Evolutionary conservation across 345 rosid genomes (phyloP).

Genomic region (Rubroshorea leprosula): DNA sequence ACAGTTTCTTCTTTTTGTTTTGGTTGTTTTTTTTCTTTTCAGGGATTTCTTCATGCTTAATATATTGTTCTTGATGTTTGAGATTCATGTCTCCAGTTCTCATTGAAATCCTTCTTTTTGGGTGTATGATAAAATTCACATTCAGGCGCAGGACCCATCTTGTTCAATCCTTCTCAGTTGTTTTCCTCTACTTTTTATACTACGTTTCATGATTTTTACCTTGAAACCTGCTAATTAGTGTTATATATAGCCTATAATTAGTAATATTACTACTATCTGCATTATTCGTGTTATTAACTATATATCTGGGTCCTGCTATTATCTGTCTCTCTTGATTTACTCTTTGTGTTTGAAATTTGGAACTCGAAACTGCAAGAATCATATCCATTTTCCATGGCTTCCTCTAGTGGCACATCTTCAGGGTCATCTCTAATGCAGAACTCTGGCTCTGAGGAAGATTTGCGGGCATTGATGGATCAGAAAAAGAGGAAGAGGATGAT

Average conservation of each 20-base stretch:
- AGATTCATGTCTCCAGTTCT: slow-evolving; percentile 97
- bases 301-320: slow-evolving; percentile 33
- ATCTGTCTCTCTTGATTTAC: slow-evolving; percentile 11
- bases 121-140: slow-evolving; percentile 79
- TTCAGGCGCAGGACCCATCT: slow-evolving; percentile 89
- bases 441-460: slow-evolving; percentile 62
- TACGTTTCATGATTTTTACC: slow-evolving; percentile 72
- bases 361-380: neutral
- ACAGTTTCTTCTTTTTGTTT: neutral
- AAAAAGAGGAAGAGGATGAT: slow-evolving; percentile 89
- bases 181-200: slow-evolving; percentile 96
- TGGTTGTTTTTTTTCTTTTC: neutral
- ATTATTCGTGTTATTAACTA: slow-evolving; percentile 9
- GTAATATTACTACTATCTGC: slow-evolving; percentile 1
- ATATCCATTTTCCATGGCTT: slow-evolving; percentile 49
- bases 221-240: slow-evolving; percentile 10
- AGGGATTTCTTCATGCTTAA: slow-evolving; percentile 59
- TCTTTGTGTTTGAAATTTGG: neutral
- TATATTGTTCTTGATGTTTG: slow-evolving; percentile 63
- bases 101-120: slow-evolving; percentile 73
- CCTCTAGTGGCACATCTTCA: slow-evolving; percentile 61
- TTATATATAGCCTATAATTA: slow-evolving; percentile 10
- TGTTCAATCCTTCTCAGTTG: slow-evolving; percentile 99
- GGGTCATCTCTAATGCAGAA: slow-evolving; percentile 46
- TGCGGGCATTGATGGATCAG: slow-evolving; percentile 57